Percentiles rank a stretch among this genome's conserved stretches.
Conservation (phyloP, 495 filamentous ascomycete genomes). For the Podospora appendiculata region DNA sequence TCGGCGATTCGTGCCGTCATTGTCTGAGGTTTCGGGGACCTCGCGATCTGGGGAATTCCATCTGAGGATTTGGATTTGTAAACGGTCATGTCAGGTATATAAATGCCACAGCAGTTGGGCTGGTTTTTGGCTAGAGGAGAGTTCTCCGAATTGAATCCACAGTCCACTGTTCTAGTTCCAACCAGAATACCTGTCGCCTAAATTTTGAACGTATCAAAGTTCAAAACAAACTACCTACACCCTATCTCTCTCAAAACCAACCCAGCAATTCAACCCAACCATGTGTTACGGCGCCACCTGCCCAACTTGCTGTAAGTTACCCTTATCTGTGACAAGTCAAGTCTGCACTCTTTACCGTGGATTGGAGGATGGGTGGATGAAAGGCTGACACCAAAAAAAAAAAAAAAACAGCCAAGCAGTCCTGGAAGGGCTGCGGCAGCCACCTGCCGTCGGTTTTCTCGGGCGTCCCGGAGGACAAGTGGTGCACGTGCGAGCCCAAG, state of each 20-base stretch:
- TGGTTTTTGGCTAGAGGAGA: background rate
- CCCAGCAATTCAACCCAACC: too few relatives aligned
- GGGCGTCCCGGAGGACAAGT: constrained; percentile 42
- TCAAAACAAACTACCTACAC: background rate
- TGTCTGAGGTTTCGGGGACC: background rate
- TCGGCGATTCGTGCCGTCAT: constrained; percentile 1
- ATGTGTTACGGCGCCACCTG: constrained; percentile 36
- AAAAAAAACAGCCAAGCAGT: constrained; percentile 45
- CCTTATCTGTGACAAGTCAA: background rate
- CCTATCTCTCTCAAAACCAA: background rate
- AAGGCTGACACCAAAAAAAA: too few relatives aligned
- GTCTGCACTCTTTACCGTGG: background rate
- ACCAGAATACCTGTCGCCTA: background rate
- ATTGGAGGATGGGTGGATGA: background rate
- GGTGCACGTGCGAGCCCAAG: constrained; percentile 55
- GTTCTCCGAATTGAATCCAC: background rate
- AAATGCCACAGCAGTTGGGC: background rate
- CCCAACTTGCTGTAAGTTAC: constrained; percentile 29
- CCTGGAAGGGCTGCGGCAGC: constrained; percentile 61
- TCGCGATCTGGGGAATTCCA: background rate
- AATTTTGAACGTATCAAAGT: too few relatives aligned
- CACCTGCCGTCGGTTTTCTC: constrained; percentile 58
- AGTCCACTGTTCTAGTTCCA: background rate
- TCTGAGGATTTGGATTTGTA: background rate
- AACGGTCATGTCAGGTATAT: background rate